Conservation (phyloP, 2,329 filamentous ascomycete genomes). For the Rhexocercosporidium sp. region DNA sequence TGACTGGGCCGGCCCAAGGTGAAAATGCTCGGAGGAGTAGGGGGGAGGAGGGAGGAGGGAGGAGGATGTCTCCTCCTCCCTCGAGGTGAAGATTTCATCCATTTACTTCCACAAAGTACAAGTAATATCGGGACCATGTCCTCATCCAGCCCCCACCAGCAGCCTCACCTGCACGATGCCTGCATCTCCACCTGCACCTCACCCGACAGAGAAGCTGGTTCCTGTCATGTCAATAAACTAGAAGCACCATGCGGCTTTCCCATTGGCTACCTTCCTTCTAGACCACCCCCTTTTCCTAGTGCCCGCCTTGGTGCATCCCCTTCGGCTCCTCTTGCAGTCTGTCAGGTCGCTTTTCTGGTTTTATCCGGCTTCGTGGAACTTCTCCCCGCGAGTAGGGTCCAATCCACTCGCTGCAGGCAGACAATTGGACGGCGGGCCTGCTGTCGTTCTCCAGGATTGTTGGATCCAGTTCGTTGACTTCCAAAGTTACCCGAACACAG, state of each 20-base stretch:
- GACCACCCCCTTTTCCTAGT: conserved; percentile 1
- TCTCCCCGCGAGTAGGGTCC: not conserved
- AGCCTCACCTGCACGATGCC: not conserved
- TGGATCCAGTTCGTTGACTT: too few species aligned
- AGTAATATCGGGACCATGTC: not conserved
- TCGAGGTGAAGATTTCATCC: not conserved
- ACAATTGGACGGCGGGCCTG: too few species aligned
- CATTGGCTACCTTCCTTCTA: not conserved
- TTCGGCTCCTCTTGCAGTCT: too few species aligned
- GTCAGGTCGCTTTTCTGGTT: too few species aligned
- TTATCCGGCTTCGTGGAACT: not conserved
- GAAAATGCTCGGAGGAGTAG: not conserved
- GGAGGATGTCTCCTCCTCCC: not conserved
- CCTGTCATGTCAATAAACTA: conserved; percentile 1
- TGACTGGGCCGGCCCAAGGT: not conserved
- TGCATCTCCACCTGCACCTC: not conserved
- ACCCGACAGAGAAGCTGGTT: not conserved
- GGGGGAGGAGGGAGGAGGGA: not conserved
- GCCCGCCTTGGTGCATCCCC: not conserved
- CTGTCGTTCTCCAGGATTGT: too few species aligned
- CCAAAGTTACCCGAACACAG: too few species aligned
- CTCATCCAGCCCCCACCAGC: not conserved
- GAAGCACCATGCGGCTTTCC: too few species aligned
- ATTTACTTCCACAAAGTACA: too few species aligned
- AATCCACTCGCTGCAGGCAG: not conserved